Percentiles rank a stretch among this genome's conserved stretches.
phyloP scores from a whole-genome alignment of 768 basidiomycete species.

The Chalciporus chontae region DNA sequence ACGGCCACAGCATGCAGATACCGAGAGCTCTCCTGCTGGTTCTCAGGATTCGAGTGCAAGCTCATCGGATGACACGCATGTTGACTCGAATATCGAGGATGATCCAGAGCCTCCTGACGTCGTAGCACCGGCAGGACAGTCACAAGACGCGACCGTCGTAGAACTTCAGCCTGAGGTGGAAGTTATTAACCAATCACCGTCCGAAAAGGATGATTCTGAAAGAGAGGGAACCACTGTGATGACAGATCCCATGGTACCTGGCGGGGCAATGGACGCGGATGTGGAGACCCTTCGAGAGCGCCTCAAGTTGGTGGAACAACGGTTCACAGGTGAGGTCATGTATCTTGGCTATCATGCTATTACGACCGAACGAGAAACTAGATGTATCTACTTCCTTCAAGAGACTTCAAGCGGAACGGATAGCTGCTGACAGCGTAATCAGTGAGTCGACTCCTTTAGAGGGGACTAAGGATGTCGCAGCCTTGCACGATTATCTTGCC shows the following conservation, averaged over 20 bases:
- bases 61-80: neutral
- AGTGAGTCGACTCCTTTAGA: slow-evolving; percentile 69
- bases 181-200: neutral
- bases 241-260: neutral
- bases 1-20: neutral
- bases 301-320: slow-evolving; percentile 68
- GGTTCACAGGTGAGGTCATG: slow-evolving; percentile 58
- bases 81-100: neutral
- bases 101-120: neutral
- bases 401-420: slow-evolving; percentile 67
- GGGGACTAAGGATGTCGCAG: slow-evolving; percentile 58
- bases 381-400: slow-evolving; percentile 80
- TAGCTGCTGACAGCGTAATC: slow-evolving; percentile 64
- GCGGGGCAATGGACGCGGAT: slow-evolving; percentile 19
- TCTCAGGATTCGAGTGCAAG: neutral
- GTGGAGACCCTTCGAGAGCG: slow-evolving; percentile 63
- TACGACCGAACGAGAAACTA: slow-evolving; percentile 27
- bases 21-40: neutral
- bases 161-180: neutral
- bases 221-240: neutral
- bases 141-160: neutral
- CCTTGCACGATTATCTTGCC: slow-evolving; percentile 69
- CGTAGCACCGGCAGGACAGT: neutral
- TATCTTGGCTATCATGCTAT: neutral
- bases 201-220: neutral